Percentiles rank a stretch among this genome's conserved stretches.
phyloP scores from a whole-genome alignment of 1,284 basidiomycete species.

The Schizophyllum amplum region DNA sequence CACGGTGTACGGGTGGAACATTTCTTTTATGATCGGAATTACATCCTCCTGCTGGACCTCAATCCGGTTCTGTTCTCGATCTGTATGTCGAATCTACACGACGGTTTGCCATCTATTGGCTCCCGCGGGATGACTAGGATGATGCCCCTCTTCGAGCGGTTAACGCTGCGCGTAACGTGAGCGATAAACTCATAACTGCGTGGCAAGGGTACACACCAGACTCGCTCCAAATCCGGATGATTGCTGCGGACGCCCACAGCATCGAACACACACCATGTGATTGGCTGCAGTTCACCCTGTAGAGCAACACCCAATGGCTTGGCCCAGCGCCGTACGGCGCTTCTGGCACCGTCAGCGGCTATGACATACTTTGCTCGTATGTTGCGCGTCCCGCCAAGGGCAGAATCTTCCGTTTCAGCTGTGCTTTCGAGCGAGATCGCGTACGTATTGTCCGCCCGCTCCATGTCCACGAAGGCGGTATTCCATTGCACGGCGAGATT shows the following conservation, averaged over 20 bases:
- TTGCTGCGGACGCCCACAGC: slow-evolving; percentile 1
- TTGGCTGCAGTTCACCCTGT: not conserved
- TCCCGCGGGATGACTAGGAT: not conserved
- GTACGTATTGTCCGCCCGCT: not conserved
- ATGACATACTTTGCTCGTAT: not conserved
- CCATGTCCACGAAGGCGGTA: not conserved
- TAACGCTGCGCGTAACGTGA: not conserved
- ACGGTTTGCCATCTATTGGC: slow-evolving; percentile 2
- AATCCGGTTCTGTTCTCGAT: not conserved
- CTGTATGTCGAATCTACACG: slow-evolving; percentile 1
- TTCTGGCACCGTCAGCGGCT: not conserved
- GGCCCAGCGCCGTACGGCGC: slow-evolving; percentile 1
- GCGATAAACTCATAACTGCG: no score
- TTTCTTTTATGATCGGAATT: not conserved
- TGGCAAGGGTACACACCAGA: not conserved
- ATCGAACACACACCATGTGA: slow-evolving; percentile 3
- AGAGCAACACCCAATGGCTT: not conserved
- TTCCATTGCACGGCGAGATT: not conserved
- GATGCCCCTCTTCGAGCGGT: slow-evolving; percentile 1
- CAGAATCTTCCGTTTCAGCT: no score
- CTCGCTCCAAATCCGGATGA: not conserved
- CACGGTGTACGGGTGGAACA: slow-evolving; percentile 1
- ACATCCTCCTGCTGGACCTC: slow-evolving; percentile 1
- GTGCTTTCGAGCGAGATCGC: not conserved
- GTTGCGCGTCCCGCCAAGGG: not conserved